These are phyloP conservation scores for Persicaria maculosa DNA, from an alignment of 148 eudicot genomes.

Conservation along the genomic window DNA sequence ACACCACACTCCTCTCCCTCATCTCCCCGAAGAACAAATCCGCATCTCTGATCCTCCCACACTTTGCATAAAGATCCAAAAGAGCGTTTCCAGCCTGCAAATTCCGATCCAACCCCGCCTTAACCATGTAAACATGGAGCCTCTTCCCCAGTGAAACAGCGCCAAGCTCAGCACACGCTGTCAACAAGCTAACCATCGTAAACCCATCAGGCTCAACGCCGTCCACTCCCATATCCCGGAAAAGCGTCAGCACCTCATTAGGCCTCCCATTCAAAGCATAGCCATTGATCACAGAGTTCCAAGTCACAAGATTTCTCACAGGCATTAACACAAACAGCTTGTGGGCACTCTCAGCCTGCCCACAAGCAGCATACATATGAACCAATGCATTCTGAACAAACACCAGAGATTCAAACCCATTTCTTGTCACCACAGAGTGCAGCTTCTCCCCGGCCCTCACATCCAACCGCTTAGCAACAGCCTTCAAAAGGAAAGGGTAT, in stretches of 20 bases:
- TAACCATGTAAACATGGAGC: constrained; percentile 58
- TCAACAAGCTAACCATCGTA: constrained; percentile 69
- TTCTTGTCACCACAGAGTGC: constrained; percentile 39
- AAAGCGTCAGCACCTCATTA: constrained; percentile 45
- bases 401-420: constrained; percentile 46
- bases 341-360: constrained; percentile 48
- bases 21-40: constrained; percentile 35
- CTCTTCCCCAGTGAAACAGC: constrained; percentile 72
- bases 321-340: constrained; percentile 61
- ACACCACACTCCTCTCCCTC: constrained; percentile 49
- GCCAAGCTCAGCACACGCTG: constrained; percentile 78
- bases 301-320: constrained; percentile 65
- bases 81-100: constrained; percentile 61
- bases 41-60: constrained; percentile 57
- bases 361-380: constrained; percentile 59
- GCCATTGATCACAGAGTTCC: constrained; percentile 83
- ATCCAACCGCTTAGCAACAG: constrained; percentile 41
- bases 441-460: constrained; percentile 52
- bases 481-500: constrained; percentile 69
- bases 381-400: constrained; percentile 61
- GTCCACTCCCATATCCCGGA: constrained; percentile 40
- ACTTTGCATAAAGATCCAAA: constrained; percentile 58
- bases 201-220: constrained; percentile 78
- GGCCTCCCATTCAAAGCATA: constrained; percentile 61
- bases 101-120: constrained; percentile 59